Evolutionary conservation across 176 grass and related monocot species (phyloP), one percentile per base, ranked within the genome.

Genomic region (Panicum miliaceum): DNA sequence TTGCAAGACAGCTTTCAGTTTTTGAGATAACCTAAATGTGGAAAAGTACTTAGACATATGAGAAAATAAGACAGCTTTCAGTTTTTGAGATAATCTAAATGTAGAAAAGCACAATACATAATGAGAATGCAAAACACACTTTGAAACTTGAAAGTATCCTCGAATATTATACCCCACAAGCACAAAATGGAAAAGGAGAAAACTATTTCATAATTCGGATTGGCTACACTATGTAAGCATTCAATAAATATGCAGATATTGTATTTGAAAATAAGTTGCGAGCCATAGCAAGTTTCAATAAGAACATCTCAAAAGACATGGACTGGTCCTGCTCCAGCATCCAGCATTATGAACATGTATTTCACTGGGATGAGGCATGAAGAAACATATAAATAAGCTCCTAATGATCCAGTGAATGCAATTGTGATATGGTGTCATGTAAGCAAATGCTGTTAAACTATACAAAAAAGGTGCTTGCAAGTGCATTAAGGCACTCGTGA

Each of bases 1-100:
- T 98, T 68, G 93, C 91, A 88, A 95, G 80, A 86, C 38, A 78
- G 84, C 93, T 98, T 87, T 93, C 85, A 82, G 85, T 90, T 67
- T 86, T 95, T 81, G 80, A 88, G 20, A 87, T 86, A 82, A 93
- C 93, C 93, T 98, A 86, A 88, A 87, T 83, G 58, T 19, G 15
- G 19, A 90, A 90, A 77, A 29, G 38, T 2, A 83, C n/a, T 86
- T 83, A n/a, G 18, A 60, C 79, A 74, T 19, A 36, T 83, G 80
- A 83, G 29, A 83, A 83, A 65, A 43, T 71, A 88, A 95, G 80
- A 86, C 38, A 81, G 81, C 91, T 95, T 87, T 93, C 85, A 82
- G 85, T 90, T 67, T 86, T 93, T 81, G 79, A 88, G 20, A 87
- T 86, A 82, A 92, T 91, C 91, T 98, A 86, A 86, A 84, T 79